A percentile compares a stretch with the other conserved stretches of the same genome.
Conservation (phyloP, 257 asterid species). For the Nicotiana otophora region DNA sequence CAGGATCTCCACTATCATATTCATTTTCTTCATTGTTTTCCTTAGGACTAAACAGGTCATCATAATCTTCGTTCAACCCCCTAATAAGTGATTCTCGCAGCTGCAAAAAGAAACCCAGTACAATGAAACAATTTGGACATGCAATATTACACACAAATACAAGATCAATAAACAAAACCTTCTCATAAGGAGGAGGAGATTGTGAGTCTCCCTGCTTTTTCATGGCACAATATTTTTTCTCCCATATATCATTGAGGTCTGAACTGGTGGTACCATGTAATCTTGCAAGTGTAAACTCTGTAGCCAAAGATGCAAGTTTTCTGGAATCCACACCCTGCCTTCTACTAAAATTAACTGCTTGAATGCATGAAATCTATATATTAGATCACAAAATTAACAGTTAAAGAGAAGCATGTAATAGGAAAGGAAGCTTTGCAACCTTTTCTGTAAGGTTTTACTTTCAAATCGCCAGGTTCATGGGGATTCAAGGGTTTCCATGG, state of each 20-base stretch:
- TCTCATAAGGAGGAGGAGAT: slow-evolving; percentile 52
- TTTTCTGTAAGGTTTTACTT: slow-evolving; percentile 65
- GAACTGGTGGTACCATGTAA: slow-evolving; percentile 47
- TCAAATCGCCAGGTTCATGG: slow-evolving; percentile 78
- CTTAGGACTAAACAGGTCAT: slow-evolving; percentile 26
- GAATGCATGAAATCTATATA: slow-evolving; percentile 9
- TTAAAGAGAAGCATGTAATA: slow-evolving; percentile 6
- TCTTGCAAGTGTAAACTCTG: slow-evolving; percentile 73
- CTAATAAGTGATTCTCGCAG: slow-evolving; percentile 62
- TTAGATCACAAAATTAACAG: neutral
- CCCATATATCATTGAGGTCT: slow-evolving; percentile 60
- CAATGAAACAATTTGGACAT: slow-evolving; percentile 5
- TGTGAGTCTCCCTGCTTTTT: slow-evolving; percentile 29
- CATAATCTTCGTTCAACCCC: slow-evolving; percentile 30
- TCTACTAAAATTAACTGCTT: slow-evolving; percentile 53
- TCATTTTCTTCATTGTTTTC: slow-evolving; percentile 37
- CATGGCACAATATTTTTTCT: slow-evolving; percentile 33
- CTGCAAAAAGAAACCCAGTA: slow-evolving; percentile 39
- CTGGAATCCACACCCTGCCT: slow-evolving; percentile 30
- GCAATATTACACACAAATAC: neutral
- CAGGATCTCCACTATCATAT: slow-evolving; percentile 58
- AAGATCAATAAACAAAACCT: slow-evolving; percentile 36
- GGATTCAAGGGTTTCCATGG: slow-evolving; percentile 96
- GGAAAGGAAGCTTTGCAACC: slow-evolving; percentile 26
- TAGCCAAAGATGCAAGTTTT: slow-evolving; percentile 31